These are phyloP conservation scores for Botrytis tulipae DNA, from an alignment of 2,329 filamentous ascomycete genomes.

Conservation along the genomic window DNA sequence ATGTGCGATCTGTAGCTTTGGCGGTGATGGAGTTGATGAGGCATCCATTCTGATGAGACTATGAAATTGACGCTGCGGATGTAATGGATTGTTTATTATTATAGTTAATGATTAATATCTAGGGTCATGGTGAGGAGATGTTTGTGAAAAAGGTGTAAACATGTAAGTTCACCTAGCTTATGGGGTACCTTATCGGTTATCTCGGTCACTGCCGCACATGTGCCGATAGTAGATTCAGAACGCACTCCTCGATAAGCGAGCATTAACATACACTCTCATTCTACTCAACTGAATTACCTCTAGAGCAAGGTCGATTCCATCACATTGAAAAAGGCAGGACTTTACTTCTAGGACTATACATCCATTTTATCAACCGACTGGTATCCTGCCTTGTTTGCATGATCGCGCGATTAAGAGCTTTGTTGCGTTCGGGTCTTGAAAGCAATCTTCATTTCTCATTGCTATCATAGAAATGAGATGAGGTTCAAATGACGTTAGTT, in stretches of 20 bases:
- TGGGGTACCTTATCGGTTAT: conserved; percentile 7
- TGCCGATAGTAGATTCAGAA: not conserved
- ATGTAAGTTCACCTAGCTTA: not conserved
- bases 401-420: not conserved
- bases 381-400: too few species aligned
- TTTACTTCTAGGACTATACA: not conserved
- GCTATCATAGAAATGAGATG: not conserved
- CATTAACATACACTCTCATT: not conserved
- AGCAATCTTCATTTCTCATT: not conserved
- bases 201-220: not conserved
- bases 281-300: not conserved
- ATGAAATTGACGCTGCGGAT: not conserved
- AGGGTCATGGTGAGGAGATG: not conserved
- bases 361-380: not conserved
- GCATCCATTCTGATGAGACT: not conserved
- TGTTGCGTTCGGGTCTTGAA: too few species aligned
- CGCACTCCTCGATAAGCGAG: not conserved
- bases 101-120: not conserved
- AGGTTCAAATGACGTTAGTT: not conserved
- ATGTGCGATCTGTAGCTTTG: conserved; percentile 16
- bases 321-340: not conserved
- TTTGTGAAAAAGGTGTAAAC: not conserved
- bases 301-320: not conserved
- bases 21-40: not conserved
- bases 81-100: not conserved